Evolutionary conservation across 169 alveolate genomes (phyloP).

Genomic region (Cryptosporidium baileyi): DNA sequence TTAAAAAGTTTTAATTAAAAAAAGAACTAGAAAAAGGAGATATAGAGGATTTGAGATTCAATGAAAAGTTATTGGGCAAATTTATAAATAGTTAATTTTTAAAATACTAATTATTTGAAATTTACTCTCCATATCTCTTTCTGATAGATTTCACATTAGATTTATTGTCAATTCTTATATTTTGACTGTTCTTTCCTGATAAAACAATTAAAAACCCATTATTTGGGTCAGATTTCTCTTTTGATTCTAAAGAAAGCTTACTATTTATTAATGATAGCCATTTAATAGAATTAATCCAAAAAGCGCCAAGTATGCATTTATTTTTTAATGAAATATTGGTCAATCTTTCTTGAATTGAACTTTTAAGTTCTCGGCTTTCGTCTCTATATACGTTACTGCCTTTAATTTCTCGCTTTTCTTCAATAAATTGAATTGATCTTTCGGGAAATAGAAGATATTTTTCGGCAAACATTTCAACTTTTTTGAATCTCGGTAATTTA

Average conservation of each 20-base stretch:
- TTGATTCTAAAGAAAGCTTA: not conserved
- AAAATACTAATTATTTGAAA: too few relatives aligned
- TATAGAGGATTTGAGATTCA: too few relatives aligned
- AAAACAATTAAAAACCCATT: slow-evolving; percentile 29
- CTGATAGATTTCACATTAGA: not conserved
- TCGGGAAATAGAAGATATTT: slow-evolving; percentile 37
- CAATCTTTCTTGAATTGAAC: too few relatives aligned
- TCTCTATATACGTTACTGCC: too few relatives aligned
- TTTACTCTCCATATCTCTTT: slow-evolving; percentile 36
- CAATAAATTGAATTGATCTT: slow-evolving; percentile 25
- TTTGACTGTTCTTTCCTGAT: not conserved
- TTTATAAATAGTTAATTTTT: too few relatives aligned
- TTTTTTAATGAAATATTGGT: not conserved
- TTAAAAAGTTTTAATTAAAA: too few relatives aligned
- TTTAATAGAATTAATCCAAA: slow-evolving; percentile 31
- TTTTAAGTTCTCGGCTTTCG: not conserved
- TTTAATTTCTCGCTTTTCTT: not conserved
- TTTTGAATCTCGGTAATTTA: slow-evolving; percentile 59
- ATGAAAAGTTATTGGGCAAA: too few relatives aligned
- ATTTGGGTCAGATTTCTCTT: not conserved
- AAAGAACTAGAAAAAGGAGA: too few relatives aligned
- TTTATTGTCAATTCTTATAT: not conserved
- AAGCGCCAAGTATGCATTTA: slow-evolving; percentile 14
- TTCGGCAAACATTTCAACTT: not conserved
- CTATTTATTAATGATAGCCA: slow-evolving; percentile 34